Base-by-base conservation (phyloP, 345 rosid species). In the Brassica carinata region DNA sequence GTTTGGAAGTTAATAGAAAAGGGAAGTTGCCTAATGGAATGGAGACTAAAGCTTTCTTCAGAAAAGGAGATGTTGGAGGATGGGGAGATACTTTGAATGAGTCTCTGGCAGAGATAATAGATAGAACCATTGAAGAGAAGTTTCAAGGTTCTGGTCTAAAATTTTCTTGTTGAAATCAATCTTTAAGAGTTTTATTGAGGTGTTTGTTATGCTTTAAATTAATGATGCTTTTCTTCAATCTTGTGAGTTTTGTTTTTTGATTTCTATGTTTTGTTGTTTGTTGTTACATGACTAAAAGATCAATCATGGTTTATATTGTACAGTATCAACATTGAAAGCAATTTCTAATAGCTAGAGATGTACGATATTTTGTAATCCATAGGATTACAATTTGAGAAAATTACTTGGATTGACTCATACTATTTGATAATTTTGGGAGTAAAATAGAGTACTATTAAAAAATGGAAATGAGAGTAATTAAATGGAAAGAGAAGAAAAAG, bases 1-100 rank as follows among this genome's bases (percentile, higher is more conserved):
- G 61, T 3, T 73, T 84, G 72, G 64, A 81, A 59, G 86, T 76
- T 68, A 84, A 78, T 15, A 82, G 19, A 62, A 38, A 9, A 14
- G 84, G 88, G 27, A 77, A 61, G 38, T 14, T 88, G 64, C 29
- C 79, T 2, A 64, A 85, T 57, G 88, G 88, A 2, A 70, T 80
- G 26, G 79, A 67, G 36, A 74, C 75, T 7, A 75, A 68, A 34
- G 6, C 74, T 11, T 77, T 67, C 62, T 83, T 83, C 15, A 53
- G 87, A 65, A 76, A 66, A 74, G 85, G 82, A 26, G 65, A 79
- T 66, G 51, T 77, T 23, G 85, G 82, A 67, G 87, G 80, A 61
- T 80, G 83, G 83, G 63, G 74, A 13, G 75, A 80, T 53, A 82
- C 81, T 73, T 73, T 79, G 63, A 83, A n/a, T 33, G 74, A 65